Conservation (phyloP, 371 early-diverging fungal species). For the Mortierella sp. region DNA sequence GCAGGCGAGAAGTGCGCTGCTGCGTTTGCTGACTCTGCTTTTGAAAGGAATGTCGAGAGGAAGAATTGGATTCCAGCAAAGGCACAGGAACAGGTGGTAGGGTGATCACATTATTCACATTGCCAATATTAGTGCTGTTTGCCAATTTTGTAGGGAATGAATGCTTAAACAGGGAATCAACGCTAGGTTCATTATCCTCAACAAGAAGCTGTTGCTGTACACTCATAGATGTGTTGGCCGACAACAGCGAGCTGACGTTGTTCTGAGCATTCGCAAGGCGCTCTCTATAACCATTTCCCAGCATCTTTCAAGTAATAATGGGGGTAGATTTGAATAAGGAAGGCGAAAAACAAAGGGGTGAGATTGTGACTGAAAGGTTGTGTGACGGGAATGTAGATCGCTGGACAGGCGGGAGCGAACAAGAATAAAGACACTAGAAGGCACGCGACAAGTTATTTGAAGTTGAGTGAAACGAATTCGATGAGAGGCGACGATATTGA, state of each 20-base stretch:
- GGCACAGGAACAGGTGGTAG: conserved; percentile 30
- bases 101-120: neutral
- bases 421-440: neutral
- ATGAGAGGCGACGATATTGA: no score
- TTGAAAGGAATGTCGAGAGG: conserved; percentile 28
- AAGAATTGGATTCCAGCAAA: conserved; percentile 42
- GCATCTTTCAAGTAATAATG: conserved; percentile 15
- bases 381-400: neutral
- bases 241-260: conserved; percentile 38
- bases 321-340: neutral
- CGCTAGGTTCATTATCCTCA: conserved; percentile 15
- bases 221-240: neutral
- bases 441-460: neutral
- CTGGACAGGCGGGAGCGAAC: neutral
- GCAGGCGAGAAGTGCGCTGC: conserved; percentile 26
- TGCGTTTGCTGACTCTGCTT: conserved; percentile 11
- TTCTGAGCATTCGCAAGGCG: conserved; percentile 42
- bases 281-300: conserved; percentile 55
- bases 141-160: conserved; percentile 14
- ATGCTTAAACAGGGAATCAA: conserved; percentile 25
- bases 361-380: neutral
- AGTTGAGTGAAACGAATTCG: no score
- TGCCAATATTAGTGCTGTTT: neutral
- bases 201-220: conserved; percentile 9
- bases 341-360: neutral